Conservation (phyloP, 345 rosid genomes). For the Eucalyptus virginea region DNA sequence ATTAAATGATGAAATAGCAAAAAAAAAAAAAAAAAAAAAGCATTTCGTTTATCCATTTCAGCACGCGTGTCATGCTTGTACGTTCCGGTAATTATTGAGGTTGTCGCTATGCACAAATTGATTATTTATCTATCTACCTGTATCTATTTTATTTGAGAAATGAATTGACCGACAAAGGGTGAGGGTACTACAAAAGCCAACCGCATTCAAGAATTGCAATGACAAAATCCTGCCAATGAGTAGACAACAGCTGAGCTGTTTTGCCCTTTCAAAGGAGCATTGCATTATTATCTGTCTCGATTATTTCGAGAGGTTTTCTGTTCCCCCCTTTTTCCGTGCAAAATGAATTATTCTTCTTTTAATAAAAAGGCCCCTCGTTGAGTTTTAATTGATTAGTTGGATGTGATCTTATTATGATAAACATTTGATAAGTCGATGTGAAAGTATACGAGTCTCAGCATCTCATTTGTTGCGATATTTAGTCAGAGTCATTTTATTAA, state of each 20-base stretch:
- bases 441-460: not conserved
- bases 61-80: not conserved
- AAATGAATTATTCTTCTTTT: not conserved
- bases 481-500: not conserved
- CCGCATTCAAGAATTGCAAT: not conserved
- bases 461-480: not conserved
- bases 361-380: not conserved
- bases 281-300: not conserved
- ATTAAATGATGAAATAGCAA: not conserved
- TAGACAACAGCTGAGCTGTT: not conserved
- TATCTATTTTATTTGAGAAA: not conserved
- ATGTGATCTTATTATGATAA: not conserved
- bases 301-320: not conserved
- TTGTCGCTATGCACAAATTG: not conserved
- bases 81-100: not conserved
- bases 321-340: not conserved
- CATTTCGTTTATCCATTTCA: not conserved
- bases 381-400: not conserved
- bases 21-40: not conserved
- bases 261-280: not conserved
- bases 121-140: not conserved
- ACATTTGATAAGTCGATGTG: not conserved
- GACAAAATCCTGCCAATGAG: not conserved
- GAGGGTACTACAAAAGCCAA: not conserved
- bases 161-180: not conserved